A percentile compares a stretch with the other conserved stretches of the same genome.
Conservation (phyloP, 176 grass and related monocot genomes). For the Elaeis guineensis region DNA sequence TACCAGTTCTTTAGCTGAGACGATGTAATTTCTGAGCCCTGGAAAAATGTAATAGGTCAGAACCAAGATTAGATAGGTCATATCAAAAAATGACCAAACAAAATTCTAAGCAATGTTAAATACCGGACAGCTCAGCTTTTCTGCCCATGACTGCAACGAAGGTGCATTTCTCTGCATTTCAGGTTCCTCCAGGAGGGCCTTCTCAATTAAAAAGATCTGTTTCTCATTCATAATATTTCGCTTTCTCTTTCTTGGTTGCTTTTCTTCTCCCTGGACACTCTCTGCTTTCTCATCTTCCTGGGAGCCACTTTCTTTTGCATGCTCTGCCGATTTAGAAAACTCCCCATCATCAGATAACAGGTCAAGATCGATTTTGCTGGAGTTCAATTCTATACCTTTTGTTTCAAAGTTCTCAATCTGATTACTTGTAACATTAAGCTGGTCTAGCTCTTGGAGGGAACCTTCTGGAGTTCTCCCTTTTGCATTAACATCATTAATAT, state of each 20-base stretch:
- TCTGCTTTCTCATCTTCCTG: conserved; percentile 69
- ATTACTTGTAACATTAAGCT: conserved; percentile 34
- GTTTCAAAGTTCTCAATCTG: conserved; percentile 1
- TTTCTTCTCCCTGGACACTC: conserved; percentile 40
- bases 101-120: background rate
- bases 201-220: conserved; percentile 76
- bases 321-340: conserved; percentile 35
- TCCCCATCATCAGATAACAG: conserved; percentile 23
- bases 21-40: conserved; percentile 88
- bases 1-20: conserved; percentile 99
- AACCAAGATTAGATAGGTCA: no score
- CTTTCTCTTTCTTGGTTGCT: conserved; percentile 85
- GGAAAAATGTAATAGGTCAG: conserved; percentile 19
- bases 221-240: conserved; percentile 77
- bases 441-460: conserved; percentile 48
- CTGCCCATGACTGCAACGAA: conserved; percentile 64
- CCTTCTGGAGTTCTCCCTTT: conserved; percentile 35
- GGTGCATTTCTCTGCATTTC: conserved; percentile 83
- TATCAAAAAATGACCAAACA: no score
- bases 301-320: conserved; percentile 47
- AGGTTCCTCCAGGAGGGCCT: conserved; percentile 73
- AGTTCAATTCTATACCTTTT: conserved; percentile 15
- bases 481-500: conserved; percentile 1
- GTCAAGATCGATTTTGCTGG: conserved; percentile 42
- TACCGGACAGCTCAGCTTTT: conserved; percentile 69